Evolutionary conservation across 495 filamentous ascomycete genomes (phyloP).

Genomic region (Ascobolus immersus): DNA sequence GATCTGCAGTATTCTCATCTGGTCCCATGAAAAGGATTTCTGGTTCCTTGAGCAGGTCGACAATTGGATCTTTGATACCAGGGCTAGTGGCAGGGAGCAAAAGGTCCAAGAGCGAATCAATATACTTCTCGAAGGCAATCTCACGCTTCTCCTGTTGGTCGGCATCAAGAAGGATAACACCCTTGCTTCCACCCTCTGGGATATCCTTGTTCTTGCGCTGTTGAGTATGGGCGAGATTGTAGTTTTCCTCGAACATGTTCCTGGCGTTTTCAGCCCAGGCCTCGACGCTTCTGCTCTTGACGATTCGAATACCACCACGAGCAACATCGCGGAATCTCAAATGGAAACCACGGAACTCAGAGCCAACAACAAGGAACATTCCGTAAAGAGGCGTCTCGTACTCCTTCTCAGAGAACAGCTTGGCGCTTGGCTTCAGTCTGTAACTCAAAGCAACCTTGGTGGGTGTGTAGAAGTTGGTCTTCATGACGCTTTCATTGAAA

Average conservation of each 20-base stretch:
- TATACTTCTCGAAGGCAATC: slow-evolving; percentile 97
- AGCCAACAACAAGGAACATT: slow-evolving; percentile 95
- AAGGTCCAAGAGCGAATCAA: slow-evolving; percentile 89
- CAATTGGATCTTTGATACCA: slow-evolving; percentile 95
- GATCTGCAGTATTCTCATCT: slow-evolving; percentile 91
- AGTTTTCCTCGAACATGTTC: slow-evolving; percentile 93
- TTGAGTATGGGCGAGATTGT: slow-evolving; percentile 91
- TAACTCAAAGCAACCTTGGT: slow-evolving; percentile 97
- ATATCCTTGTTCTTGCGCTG: slow-evolving; percentile 99
- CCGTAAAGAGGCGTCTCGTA: slow-evolving; percentile 86
- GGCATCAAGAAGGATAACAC: slow-evolving; percentile 82
- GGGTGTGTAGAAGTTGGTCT: slow-evolving; percentile 98
- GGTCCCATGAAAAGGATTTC: slow-evolving; percentile 97
- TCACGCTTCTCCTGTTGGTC: slow-evolving; percentile 75
- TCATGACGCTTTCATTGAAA: slow-evolving; percentile 73
- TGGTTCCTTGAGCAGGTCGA: slow-evolving; percentile 75
- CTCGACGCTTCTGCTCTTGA: slow-evolving; percentile 87
- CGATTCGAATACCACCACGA: slow-evolving; percentile 89
- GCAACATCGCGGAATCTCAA: slow-evolving; percentile 92
- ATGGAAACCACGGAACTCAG: slow-evolving; percentile 92
- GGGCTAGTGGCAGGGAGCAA: slow-evolving; percentile 70
- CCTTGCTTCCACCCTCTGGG: slow-evolving; percentile 95
- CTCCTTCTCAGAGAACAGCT: slow-evolving; percentile 69
- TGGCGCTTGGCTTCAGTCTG: slow-evolving; percentile 55
- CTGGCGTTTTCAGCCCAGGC: slow-evolving; percentile 89